Percentiles rank a stretch among this genome's conserved stretches.
Conservation (phyloP, 768 basidiomycete genomes). For the Rickenella mellea region DNA sequence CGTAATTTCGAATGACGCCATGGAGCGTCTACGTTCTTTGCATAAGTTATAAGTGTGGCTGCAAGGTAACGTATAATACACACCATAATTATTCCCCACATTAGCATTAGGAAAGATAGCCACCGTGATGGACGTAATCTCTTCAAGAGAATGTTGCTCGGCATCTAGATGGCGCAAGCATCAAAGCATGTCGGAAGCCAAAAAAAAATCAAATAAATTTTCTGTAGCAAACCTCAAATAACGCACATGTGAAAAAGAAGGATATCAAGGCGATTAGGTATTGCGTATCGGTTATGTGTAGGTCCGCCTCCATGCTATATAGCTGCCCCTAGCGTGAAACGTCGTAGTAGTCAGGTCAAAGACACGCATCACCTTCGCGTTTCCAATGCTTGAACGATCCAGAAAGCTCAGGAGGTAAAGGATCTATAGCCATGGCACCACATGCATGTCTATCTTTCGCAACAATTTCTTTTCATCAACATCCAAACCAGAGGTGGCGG, state of each 20-base stretch:
- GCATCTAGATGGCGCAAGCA: constrained; percentile 30
- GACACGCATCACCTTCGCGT: constrained; percentile 46
- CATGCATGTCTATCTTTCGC: constrained; percentile 51
- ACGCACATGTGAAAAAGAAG: constrained; percentile 68
- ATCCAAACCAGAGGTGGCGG: too few relatives aligned
- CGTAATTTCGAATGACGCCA: constrained; percentile 51
- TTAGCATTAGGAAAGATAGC: constrained; percentile 34
- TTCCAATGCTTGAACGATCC: constrained; percentile 55
- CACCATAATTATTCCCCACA: constrained; percentile 35
- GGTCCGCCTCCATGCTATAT: constrained; percentile 46
- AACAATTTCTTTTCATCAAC: constrained; percentile 47
- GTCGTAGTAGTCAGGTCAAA: neutral
- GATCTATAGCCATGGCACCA: constrained; percentile 69
- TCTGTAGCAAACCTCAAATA: constrained; percentile 47
- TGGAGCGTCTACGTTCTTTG: constrained; percentile 41
- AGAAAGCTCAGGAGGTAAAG: constrained; percentile 72
- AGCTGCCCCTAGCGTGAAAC: constrained; percentile 26
- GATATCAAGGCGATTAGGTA: constrained; percentile 62
- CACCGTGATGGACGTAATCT: constrained; percentile 58
- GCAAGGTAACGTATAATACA: constrained; percentile 4
- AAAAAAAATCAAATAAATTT: constrained; percentile 1
- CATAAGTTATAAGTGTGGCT: neutral
- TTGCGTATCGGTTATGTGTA: constrained; percentile 52
- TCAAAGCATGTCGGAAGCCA: neutral
- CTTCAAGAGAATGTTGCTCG: constrained; percentile 53